Conservation (phyloP, 1,284 basidiomycete species). For the Rhodotorula sp. region DNA sequence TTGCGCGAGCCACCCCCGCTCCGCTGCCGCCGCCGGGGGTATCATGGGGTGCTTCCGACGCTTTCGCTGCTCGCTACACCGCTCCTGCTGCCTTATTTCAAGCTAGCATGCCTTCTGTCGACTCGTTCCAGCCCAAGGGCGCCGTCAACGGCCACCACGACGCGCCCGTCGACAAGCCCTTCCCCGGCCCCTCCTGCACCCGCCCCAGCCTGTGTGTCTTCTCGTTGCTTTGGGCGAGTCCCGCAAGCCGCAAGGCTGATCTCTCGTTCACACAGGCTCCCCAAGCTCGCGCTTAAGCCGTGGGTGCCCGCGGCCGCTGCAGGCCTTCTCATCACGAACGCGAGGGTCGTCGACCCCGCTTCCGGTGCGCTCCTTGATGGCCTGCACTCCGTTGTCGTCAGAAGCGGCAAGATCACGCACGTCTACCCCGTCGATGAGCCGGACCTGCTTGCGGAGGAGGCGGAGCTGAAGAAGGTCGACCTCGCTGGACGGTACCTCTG, state of each 20-base stretch:
- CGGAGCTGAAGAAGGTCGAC: conserved; percentile 45
- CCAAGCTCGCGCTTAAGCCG: conserved; percentile 54
- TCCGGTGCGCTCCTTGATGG: conserved; percentile 46
- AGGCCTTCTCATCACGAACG: conserved; percentile 50
- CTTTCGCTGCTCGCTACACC: not conserved
- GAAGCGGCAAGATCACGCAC: conserved; percentile 50
- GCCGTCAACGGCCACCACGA: not conserved
- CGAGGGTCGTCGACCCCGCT: conserved; percentile 51
- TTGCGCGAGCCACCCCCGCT: too few species aligned
- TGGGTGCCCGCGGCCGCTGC: conserved; percentile 50
- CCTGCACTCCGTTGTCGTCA: conserved; percentile 50
- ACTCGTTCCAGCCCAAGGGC: not conserved
- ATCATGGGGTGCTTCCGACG: not conserved
- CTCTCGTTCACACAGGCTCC: conserved; percentile 43
- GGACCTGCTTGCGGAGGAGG: conserved; percentile 30
- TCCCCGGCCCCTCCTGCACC: conserved; percentile 9
- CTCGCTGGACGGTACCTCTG: conserved; percentile 54
- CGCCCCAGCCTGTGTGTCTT: conserved; percentile 1
- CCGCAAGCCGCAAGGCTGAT: not conserved
- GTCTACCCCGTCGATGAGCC: conserved; percentile 40
- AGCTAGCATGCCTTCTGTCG: not conserved
- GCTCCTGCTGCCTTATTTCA: not conserved
- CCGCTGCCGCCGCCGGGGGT: too few species aligned
- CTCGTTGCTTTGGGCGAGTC: not conserved
- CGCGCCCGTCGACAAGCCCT: not conserved